Evolutionary conservation across 768 basidiomycete genomes (phyloP).

Genomic region (Tricholoma flavovirens): DNA sequence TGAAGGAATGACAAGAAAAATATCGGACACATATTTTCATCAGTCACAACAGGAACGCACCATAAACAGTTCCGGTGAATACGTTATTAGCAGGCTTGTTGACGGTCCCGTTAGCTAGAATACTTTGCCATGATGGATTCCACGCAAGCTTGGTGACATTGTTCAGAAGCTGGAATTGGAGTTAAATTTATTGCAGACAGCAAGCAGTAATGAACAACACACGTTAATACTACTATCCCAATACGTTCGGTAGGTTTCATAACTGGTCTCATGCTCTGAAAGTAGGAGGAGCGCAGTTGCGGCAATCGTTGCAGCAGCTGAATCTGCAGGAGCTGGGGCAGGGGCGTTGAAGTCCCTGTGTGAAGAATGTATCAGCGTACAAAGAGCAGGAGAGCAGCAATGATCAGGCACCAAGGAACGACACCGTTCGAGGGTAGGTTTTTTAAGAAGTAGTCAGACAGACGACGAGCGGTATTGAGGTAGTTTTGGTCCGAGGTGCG

Average conservation of each 20-base stretch:
- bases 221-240: constrained; percentile 45
- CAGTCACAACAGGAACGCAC: constrained; percentile 18
- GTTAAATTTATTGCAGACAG: neutral
- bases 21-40: neutral
- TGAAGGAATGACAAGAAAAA: neutral
- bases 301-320: constrained; percentile 37
- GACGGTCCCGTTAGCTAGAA: constrained; percentile 16
- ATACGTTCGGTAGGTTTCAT: constrained; percentile 33
- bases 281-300: constrained; percentile 47
- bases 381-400: neutral
- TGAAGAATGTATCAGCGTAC: neutral
- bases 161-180: constrained; percentile 9
- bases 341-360: constrained; percentile 73
- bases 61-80: constrained; percentile 21
- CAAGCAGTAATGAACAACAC: constrained; percentile 6
- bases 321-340: constrained; percentile 55
- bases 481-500: constrained; percentile 46
- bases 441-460: constrained; percentile 57
- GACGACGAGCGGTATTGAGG: constrained; percentile 50
- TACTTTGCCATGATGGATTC: constrained; percentile 15
- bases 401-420: constrained; percentile 53
- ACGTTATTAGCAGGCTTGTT: constrained; percentile 14
- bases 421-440: constrained; percentile 55
- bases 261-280: constrained; percentile 35
- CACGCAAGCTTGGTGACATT: constrained; percentile 12